A percentile compares a stretch with the other conserved stretches of the same genome.
Evolutionary conservation across 352 stramenopile species (phyloP).

Genomic region (Aphanomyces cochlioides): DNA sequence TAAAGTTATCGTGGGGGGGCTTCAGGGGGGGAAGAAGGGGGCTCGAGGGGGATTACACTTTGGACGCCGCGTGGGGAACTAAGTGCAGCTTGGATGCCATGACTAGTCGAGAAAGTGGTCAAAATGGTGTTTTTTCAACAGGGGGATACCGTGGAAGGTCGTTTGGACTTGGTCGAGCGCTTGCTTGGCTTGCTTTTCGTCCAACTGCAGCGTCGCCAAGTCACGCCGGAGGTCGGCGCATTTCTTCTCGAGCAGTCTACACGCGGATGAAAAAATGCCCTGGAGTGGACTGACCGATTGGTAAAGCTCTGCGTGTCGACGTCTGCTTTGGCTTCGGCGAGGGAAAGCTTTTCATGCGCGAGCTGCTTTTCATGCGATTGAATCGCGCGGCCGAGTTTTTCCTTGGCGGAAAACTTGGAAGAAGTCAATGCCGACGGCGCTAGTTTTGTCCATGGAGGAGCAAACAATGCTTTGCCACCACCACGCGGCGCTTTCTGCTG

Average conservation of each 20-base stretch:
- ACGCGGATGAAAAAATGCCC: too few species aligned
- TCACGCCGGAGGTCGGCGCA: neutral
- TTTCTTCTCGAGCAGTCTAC: neutral
- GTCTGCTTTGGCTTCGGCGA: constrained; percentile 28
- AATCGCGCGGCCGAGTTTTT: constrained; percentile 14
- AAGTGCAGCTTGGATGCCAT: too few species aligned
- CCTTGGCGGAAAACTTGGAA: neutral
- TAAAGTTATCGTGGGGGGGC: too few species aligned
- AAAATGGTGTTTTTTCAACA: too few species aligned
- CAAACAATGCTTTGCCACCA: constrained; percentile 5
- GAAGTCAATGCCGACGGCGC: too few species aligned
- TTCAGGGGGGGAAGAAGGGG: too few species aligned
- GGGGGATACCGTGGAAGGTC: neutral
- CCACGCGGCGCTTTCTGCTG: neutral
- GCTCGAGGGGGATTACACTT: too few species aligned
- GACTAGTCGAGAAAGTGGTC: too few species aligned
- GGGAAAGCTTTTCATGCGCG: constrained; percentile 29
- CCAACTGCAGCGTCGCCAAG: neutral
- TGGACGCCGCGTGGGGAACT: too few species aligned
- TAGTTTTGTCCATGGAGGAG: neutral
- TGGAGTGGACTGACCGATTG: neutral
- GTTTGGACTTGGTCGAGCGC: neutral
- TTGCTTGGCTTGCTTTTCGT: neutral
- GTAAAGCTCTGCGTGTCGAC: constrained; percentile 20
- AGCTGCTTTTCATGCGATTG: constrained; percentile 23